Conservation (phyloP, 345 rosid genomes). For the Noccaea bulbosa region DNA sequence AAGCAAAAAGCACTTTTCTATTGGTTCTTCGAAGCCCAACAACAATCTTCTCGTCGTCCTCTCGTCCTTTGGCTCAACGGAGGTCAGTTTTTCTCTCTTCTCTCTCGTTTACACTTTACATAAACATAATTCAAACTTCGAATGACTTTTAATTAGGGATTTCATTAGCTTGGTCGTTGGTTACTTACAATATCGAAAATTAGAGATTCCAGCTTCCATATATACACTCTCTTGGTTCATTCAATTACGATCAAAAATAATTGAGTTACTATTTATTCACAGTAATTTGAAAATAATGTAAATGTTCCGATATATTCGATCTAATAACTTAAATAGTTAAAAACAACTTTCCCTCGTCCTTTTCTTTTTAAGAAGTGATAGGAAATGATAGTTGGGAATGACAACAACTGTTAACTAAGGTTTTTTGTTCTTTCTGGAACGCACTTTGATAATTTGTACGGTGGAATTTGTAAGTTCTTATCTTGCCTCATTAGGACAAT, state of each 20-base stretch:
- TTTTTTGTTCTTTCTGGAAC: background rate
- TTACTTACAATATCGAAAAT: too few relatives aligned
- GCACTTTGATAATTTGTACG: background rate
- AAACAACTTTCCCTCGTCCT: background rate
- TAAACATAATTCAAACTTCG: background rate
- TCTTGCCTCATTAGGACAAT: too few relatives aligned
- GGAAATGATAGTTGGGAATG: background rate
- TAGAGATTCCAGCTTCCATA: too few relatives aligned
- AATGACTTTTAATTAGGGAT: too few relatives aligned
- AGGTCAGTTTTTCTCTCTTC: slow-evolving; percentile 45
- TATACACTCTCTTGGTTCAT: too few relatives aligned
- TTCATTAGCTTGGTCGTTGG: too few relatives aligned
- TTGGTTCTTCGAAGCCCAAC: slow-evolving; percentile 73
- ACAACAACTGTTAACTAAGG: background rate
- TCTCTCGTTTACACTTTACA: background rate
- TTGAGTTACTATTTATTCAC: too few relatives aligned
- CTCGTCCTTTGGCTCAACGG: slow-evolving; percentile 83
- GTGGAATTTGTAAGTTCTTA: too few relatives aligned
- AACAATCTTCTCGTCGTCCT: slow-evolving; percentile 47
- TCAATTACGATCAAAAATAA: too few relatives aligned
- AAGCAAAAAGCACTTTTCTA: slow-evolving; percentile 60
- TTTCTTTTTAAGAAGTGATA: background rate
- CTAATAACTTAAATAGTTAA: background rate
- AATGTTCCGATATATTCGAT: too few relatives aligned
- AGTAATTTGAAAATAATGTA: too few relatives aligned